Base-by-base conservation (phyloP, 2,329 filamentous ascomycete genomes). In the Phaeomoniella chlamydospora region DNA sequence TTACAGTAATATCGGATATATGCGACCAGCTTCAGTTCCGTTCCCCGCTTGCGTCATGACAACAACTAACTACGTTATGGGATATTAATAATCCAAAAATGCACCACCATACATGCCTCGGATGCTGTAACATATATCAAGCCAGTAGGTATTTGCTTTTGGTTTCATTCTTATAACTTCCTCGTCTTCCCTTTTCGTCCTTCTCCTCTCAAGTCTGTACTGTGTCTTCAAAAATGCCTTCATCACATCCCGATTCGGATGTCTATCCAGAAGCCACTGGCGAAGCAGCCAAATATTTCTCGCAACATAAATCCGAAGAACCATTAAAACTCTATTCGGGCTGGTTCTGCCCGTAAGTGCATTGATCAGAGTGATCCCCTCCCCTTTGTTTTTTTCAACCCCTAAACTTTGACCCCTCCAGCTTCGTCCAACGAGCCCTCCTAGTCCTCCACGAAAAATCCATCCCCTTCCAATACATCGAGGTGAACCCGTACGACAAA, bases 401-500 rank as follows among this genome's bases (percentile, higher is more conserved):
- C 15, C 12, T 29, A 17, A 36, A 26, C 35, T 32, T 33, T 42
- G 39, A 43, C 9, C 9, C 12, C 15, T 15, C 6, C 16, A 10
- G 54, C 37, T 67, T 66, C 45, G 62, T 84, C 3, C 80, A 86
- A 58, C 69, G 80, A 13, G 67, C 69, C 11, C 85, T 80, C 77
- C 75, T 84, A 41, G 71, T 77, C 1, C 66, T 87, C 9, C 69
- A 76, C 48, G 80, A 86, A 52, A 86, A 87, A 54, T 57, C 65
- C 2, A 78, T 85, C 18, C 70, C 72, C 12, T 78, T 87, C 52
- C 75, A 86, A 57, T 84, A 83, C 53, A 65, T 81, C 43, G 77
- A 83, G 61, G 77, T 85, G 40, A 85, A 86, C 54, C 81, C 81
- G 0, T 86, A 86, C 61, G 63, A 76, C 54, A 87, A 87, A 49